Evolutionary conservation across 1,139 yeast genomes (phyloP).

Genomic region (Geotrichum siamense): DNA sequence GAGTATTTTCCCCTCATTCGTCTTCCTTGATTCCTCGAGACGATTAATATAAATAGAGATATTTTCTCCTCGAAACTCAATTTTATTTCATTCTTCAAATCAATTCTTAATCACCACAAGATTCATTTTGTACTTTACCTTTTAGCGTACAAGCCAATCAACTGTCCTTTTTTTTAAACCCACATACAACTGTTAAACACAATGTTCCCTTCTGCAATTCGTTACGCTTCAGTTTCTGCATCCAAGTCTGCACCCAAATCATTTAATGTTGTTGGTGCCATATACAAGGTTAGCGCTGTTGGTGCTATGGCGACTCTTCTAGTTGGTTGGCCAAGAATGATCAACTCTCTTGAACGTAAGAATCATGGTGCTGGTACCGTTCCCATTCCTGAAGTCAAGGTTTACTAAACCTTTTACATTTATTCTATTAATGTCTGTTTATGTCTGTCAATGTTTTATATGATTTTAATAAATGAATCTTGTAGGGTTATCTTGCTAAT

Average conservation of each 20-base stretch:
- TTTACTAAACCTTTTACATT: background rate
- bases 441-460: background rate
- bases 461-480: background rate
- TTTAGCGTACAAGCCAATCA: no score
- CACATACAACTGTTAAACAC: no score
- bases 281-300: slow-evolving; percentile 11
- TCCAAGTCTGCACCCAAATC: slow-evolving; percentile 8
- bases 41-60: no score
- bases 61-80: no score
- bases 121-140: no score
- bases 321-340: slow-evolving; percentile 14
- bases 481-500: background rate
- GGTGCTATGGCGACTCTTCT: slow-evolving; percentile 13
- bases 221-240: slow-evolving; percentile 11
- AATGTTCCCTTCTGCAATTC: slow-evolving; percentile 16
- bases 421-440: no score
- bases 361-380: slow-evolving; percentile 16
- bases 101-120: no score
- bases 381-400: slow-evolving; percentile 11
- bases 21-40: no score
- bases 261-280: slow-evolving; percentile 1
- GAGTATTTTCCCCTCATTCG: no score
- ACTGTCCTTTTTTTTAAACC: no score
- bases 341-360: slow-evolving; percentile 10
- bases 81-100: no score